phyloP scores from a whole-genome alignment of 371 early-diverging fungal genomes.

The Rhizomucor pusillus region DNA sequence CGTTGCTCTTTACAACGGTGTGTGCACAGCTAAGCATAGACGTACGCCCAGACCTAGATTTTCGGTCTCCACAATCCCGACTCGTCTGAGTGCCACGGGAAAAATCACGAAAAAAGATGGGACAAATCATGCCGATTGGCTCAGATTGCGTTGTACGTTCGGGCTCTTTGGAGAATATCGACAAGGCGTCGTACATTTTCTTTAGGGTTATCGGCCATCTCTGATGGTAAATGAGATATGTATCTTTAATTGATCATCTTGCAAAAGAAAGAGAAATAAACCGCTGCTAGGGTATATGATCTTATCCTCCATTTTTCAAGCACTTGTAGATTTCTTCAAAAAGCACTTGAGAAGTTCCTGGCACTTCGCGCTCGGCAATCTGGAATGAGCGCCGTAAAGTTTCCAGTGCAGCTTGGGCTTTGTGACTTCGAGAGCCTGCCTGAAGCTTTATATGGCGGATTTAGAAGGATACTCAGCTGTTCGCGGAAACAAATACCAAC shows the following conservation, averaged over 20 bases:
- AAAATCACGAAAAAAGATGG: slow-evolving; percentile 9
- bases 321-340: slow-evolving; percentile 44
- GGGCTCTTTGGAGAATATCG: too few species aligned
- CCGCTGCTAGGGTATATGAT: background rate
- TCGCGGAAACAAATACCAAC: background rate
- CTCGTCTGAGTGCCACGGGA: slow-evolving; percentile 8
- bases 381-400: slow-evolving; percentile 58
- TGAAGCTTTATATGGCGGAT: slow-evolving; percentile 31
- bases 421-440: slow-evolving; percentile 43
- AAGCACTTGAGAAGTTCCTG: slow-evolving; percentile 55
- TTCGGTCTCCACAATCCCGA: slow-evolving; percentile 15
- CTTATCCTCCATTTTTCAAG: slow-evolving; percentile 8
- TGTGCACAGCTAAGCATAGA: background rate
- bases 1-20: background rate
- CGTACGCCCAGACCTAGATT: background rate
- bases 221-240: too few species aligned
- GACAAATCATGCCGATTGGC: slow-evolving; percentile 20
- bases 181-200: too few species aligned
- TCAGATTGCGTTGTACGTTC: background rate
- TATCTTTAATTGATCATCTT: too few species aligned
- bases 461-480: background rate
- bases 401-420: slow-evolving; percentile 56
- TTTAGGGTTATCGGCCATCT: too few species aligned
- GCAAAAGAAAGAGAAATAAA: too few species aligned
- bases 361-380: slow-evolving; percentile 59